phyloP scores from a whole-genome alignment of 345 rosid genomes.

The Cardamine occulta region DNA sequence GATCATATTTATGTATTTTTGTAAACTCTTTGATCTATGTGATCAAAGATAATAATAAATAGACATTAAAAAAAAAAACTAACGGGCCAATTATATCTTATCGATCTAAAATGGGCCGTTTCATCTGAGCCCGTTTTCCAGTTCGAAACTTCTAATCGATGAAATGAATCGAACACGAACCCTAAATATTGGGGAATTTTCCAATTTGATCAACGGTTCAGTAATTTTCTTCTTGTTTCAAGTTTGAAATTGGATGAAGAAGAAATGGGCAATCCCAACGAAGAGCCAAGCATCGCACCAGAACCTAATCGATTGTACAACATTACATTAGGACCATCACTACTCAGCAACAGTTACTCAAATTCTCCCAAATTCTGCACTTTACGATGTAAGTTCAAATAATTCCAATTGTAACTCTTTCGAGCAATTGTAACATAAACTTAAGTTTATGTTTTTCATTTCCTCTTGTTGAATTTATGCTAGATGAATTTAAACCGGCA shows the following conservation, averaged over 20 bases:
- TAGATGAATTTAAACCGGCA: slow-evolving; percentile 90
- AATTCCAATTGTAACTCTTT: not conserved
- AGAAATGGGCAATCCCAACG: slow-evolving; percentile 41
- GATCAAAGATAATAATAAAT: too few relatives aligned
- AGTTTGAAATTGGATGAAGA: not conserved
- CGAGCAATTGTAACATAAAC: not conserved
- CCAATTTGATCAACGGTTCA: not conserved
- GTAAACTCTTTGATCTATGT: too few relatives aligned
- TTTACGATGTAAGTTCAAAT: slow-evolving; percentile 58
- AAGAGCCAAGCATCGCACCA: slow-evolving; percentile 67
- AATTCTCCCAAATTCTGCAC: slow-evolving; percentile 67
- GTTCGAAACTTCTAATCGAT: too few relatives aligned
- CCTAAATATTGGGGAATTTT: slow-evolving; percentile 9
- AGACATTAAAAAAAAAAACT: too few relatives aligned
- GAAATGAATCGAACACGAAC: slow-evolving; percentile 10
- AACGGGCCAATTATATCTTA: not conserved
- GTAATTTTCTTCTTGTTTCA: not conserved
- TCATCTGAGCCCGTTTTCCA: not conserved
- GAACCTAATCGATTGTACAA: slow-evolving; percentile 72
- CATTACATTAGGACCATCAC: slow-evolving; percentile 63
- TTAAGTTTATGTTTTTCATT: not conserved
- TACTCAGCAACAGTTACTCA: slow-evolving; percentile 51
- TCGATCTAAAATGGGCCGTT: not conserved
- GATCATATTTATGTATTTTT: too few relatives aligned
- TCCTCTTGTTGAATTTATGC: not conserved